Evolutionary conservation across 2,329 filamentous ascomycete genomes (phyloP).

Genomic region (Septoria petroselini): DNA sequence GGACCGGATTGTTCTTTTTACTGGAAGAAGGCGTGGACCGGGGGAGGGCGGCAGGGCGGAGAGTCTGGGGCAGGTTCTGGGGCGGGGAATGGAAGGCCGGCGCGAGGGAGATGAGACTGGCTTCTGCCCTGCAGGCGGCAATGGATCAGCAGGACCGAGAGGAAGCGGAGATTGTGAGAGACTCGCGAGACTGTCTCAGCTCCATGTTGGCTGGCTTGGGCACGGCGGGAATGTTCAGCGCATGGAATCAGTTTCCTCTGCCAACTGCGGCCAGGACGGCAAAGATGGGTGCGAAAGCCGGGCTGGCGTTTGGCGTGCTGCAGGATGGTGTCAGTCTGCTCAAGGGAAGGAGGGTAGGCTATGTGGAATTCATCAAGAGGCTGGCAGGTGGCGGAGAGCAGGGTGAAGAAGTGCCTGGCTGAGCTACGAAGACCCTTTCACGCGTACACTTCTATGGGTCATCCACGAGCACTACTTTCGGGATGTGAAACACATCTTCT

Average conservation of each 20-base stretch:
- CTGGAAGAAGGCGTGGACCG: slow-evolving; percentile 84
- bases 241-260: slow-evolving; percentile 78
- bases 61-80: slow-evolving; percentile 40
- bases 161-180: slow-evolving; percentile 43
- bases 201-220: slow-evolving; percentile 80
- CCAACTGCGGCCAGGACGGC: slow-evolving; percentile 62
- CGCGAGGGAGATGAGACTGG: slow-evolving; percentile 36
- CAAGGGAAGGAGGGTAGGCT: slow-evolving; percentile 69
- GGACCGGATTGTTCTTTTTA: slow-evolving; percentile 72
- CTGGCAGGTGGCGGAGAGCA: neutral
- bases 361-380: slow-evolving; percentile 60
- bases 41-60: slow-evolving; percentile 61
- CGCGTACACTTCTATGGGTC: too few species aligned
- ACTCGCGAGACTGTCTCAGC: slow-evolving; percentile 68
- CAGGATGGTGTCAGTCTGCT: slow-evolving; percentile 71
- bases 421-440: too few species aligned
- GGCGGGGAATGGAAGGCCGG: slow-evolving; percentile 32
- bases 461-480: too few species aligned
- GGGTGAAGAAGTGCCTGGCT: neutral
- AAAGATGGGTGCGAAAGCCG: slow-evolving; percentile 73
- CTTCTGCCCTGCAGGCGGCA: slow-evolving; percentile 45
- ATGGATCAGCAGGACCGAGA: slow-evolving; percentile 28
- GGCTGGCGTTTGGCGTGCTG: slow-evolving; percentile 72
- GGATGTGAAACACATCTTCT: too few species aligned
- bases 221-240: slow-evolving; percentile 80